phyloP scores from a whole-genome alignment of 176 grass and related monocot genomes.

The Elaeis guineensis region DNA sequence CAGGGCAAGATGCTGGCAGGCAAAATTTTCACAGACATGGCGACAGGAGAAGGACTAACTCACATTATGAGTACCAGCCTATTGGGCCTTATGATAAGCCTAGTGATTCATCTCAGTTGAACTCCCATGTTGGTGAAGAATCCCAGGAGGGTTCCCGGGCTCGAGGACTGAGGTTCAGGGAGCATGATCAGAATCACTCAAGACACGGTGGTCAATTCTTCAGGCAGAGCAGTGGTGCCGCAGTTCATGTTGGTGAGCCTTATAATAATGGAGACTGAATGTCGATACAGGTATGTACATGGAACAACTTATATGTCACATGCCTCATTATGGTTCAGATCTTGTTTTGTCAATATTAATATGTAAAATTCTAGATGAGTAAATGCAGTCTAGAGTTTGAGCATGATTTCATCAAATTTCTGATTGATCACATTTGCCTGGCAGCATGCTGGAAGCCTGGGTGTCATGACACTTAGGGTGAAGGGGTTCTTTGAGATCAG shows the following conservation, averaged over 20 bases:
- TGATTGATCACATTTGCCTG: no score
- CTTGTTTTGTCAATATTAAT: background rate
- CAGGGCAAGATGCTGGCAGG: slow-evolving; percentile 22
- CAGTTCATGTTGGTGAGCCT: slow-evolving; percentile 15
- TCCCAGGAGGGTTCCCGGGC: background rate
- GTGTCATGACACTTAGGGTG: no score
- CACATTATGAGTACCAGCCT: slow-evolving; percentile 59
- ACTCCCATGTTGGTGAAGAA: slow-evolving; percentile 23
- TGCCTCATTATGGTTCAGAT: background rate
- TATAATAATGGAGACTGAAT: slow-evolving; percentile 30
- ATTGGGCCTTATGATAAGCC: slow-evolving; percentile 38
- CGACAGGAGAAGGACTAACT: slow-evolving; percentile 33
- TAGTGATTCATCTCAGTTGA: slow-evolving; percentile 24
- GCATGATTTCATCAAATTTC: no score
- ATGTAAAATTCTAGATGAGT: background rate
- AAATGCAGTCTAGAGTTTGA: no score
- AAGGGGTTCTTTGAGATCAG: no score
- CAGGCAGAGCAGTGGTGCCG: slow-evolving; percentile 19
- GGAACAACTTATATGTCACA: background rate
- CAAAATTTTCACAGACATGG: slow-evolving; percentile 26
- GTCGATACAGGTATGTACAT: background rate
- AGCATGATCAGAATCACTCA: slow-evolving; percentile 22
- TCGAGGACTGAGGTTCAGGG: slow-evolving; percentile 27
- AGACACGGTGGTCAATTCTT: slow-evolving; percentile 29
- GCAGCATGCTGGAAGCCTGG: no score